These are phyloP conservation scores for Penicillium sp. DNA, from an alignment of 2,329 filamentous ascomycete species.

Conservation along the genomic window DNA sequence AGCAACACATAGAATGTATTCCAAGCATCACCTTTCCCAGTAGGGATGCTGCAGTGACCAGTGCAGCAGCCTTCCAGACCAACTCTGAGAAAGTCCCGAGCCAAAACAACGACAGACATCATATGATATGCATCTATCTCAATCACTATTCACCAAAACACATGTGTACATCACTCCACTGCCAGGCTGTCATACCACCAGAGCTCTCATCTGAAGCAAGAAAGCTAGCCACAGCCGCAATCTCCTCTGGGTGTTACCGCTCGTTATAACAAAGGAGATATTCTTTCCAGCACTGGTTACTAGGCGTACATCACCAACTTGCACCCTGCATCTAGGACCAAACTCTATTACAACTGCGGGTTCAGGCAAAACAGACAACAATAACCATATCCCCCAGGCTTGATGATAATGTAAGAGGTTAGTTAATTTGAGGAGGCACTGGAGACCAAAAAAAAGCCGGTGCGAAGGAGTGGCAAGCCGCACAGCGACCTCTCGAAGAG, in stretches of 20 bases:
- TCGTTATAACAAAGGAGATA: background rate
- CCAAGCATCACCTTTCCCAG: background rate
- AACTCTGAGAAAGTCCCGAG: background rate
- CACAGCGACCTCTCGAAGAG: background rate
- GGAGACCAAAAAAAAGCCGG: background rate
- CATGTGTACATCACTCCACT: background rate
- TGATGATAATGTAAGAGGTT: background rate
- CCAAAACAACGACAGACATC: background rate
- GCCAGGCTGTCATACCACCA: constrained; percentile 6
- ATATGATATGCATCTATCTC: background rate
- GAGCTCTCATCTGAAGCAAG: constrained; percentile 4
- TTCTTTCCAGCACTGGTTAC: background rate
- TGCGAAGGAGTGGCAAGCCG: background rate
- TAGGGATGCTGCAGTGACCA: background rate
- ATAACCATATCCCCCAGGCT: background rate
- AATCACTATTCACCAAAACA: background rate
- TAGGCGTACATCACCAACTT: background rate
- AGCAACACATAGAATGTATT: background rate
- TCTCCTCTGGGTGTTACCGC: background rate
- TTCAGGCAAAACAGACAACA: background rate
- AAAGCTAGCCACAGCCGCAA: constrained; percentile 1
- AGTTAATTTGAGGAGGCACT: background rate
- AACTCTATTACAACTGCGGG: background rate
- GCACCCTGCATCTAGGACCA: background rate
- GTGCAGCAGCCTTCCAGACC: background rate